phyloP scores from a whole-genome alignment of 75 land plant species.

The Chamaecyparis obtusa region DNA sequence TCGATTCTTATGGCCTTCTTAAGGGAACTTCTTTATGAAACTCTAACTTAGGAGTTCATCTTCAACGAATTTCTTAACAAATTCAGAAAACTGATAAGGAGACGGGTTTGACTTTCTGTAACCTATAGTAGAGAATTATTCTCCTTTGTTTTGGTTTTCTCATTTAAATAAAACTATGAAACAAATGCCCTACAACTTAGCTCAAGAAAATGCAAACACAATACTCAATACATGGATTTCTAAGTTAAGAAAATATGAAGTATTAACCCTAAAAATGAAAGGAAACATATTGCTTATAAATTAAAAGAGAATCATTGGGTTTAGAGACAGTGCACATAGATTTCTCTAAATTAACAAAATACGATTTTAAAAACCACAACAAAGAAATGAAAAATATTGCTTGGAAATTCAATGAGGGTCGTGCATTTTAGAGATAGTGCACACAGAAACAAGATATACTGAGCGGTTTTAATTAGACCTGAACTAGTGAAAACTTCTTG shows the following conservation, averaged over 20 bases:
- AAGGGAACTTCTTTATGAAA: no score
- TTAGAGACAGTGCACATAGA: no score
- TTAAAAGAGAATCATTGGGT: no score
- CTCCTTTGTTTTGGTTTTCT: no score
- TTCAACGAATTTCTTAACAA: neutral
- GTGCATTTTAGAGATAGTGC: neutral
- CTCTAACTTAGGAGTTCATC: neutral
- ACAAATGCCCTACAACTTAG: neutral
- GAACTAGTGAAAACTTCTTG: neutral
- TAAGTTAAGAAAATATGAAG: neutral
- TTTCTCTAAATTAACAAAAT: neutral
- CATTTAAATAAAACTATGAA: no score
- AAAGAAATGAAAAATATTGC: no score
- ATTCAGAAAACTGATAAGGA: neutral
- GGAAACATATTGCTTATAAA: no score
- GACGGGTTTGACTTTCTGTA: neutral
- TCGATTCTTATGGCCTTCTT: neutral
- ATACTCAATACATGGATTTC: neutral
- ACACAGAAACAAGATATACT: neutral
- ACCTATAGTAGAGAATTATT: no score
- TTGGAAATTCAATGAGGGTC: no score
- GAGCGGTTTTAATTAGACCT: neutral
- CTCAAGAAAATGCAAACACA: neutral
- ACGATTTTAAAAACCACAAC: neutral
- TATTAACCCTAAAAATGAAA: neutral